phyloP scores from a whole-genome alignment of 2,329 filamentous ascomycete genomes.

The Aspergillus flavus region DNA sequence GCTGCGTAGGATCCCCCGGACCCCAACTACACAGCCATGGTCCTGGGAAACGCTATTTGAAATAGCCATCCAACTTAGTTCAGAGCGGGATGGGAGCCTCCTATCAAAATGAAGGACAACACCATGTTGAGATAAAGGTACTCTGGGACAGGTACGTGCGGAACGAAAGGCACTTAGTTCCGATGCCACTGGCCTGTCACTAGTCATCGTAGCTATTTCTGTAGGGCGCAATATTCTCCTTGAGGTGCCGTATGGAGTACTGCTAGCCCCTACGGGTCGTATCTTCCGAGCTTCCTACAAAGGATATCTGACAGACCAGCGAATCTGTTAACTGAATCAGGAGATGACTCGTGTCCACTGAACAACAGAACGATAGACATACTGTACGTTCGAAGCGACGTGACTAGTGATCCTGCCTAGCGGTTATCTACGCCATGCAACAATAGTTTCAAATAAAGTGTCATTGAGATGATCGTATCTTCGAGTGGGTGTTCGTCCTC shows the following conservation, averaged over 20 bases:
- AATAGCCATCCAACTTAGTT: background rate
- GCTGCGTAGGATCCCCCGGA: background rate
- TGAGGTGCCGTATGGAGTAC: background rate
- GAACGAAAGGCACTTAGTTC: background rate
- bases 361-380: background rate
- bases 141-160: background rate
- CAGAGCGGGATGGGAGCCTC: background rate
- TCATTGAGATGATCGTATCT: background rate
- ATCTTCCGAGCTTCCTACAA: background rate
- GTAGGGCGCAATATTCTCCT: background rate
- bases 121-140: background rate
- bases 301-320: background rate
- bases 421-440: conserved; percentile 8
- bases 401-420: background rate
- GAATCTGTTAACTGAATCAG: background rate
- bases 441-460: conserved; percentile 11
- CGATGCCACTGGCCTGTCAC: background rate
- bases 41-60: conserved; percentile 2
- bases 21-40: background rate
- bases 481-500: background rate
- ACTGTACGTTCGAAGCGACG: background rate
- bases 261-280: background rate
- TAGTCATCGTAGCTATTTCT: background rate
- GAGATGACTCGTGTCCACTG: background rate
- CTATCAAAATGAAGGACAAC: background rate